These are phyloP conservation scores for Athelia psychrophila DNA, from an alignment of 1,284 basidiomycete species.

Conservation along the genomic window DNA sequence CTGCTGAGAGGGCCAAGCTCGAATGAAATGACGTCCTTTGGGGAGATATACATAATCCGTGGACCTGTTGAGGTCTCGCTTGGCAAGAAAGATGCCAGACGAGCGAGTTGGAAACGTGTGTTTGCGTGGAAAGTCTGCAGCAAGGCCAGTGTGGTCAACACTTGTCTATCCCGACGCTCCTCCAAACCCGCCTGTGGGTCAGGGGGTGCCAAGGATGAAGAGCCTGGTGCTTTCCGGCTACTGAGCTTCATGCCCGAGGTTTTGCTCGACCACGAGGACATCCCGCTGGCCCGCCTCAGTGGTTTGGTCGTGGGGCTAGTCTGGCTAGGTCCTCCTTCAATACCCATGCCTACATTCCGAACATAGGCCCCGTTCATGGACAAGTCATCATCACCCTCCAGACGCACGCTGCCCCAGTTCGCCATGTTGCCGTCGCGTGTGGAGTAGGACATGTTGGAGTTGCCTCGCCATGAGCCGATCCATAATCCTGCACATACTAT, in stretches of 20 bases:
- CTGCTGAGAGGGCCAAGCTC: slow-evolving; percentile 71
- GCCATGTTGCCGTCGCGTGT: slow-evolving; percentile 37
- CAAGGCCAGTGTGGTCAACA: slow-evolving; percentile 62
- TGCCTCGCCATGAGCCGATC: slow-evolving; percentile 64
- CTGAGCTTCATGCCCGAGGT: slow-evolving; percentile 23
- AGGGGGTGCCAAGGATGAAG: slow-evolving; percentile 8
- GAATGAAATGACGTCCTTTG: slow-evolving; percentile 63
- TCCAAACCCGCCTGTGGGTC: slow-evolving; percentile 1
- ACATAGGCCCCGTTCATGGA: slow-evolving; percentile 38
- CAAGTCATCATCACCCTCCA: slow-evolving; percentile 65
- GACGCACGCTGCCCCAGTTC: slow-evolving; percentile 51
- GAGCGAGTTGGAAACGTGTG: slow-evolving; percentile 62
- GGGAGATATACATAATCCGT: slow-evolving; percentile 34
- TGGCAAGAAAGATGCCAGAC: slow-evolving; percentile 46
- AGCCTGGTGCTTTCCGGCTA: slow-evolving; percentile 26
- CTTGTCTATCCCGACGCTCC: slow-evolving; percentile 38
- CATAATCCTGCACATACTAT: slow-evolving; percentile 74
- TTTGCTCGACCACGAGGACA: slow-evolving; percentile 39
- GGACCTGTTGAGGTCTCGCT: slow-evolving; percentile 18
- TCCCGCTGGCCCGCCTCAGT: slow-evolving; percentile 36
- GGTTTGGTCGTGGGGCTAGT: slow-evolving; percentile 27
- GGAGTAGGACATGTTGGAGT: slow-evolving; percentile 44
- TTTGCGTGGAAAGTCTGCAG: slow-evolving; percentile 74
- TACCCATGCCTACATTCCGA: slow-evolving; percentile 62
- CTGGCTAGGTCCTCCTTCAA: slow-evolving; percentile 47